Conservation (phyloP, 2,329 filamentous ascomycete genomes). For the Emmonsiellopsis sp. region DNA sequence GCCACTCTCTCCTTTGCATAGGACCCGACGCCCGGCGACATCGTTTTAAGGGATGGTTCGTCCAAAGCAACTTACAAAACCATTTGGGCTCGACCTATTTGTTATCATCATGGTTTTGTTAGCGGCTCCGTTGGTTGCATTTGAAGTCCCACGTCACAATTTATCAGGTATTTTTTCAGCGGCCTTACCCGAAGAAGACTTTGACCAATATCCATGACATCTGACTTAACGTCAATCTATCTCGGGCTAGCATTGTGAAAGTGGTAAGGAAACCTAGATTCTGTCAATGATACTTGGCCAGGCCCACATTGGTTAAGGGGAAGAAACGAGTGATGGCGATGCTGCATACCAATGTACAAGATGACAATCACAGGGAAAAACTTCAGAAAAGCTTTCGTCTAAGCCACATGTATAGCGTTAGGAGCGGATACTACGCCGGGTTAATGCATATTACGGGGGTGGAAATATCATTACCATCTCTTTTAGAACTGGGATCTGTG, state of each 20-base stretch:
- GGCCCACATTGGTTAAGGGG: no score
- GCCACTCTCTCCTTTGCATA: constrained; percentile 20
- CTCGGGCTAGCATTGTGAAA: constrained; percentile 51
- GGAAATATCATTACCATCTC: constrained; percentile 56
- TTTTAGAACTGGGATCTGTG: constrained; percentile 72
- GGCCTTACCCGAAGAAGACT: constrained; percentile 50
- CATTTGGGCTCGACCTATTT: constrained; percentile 43
- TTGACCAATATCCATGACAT: constrained; percentile 54
- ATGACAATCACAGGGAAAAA: constrained; percentile 71
- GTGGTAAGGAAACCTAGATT: constrained; percentile 69
- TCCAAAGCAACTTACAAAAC: constrained; percentile 42
- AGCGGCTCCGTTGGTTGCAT: background rate
- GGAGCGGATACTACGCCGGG: constrained; percentile 1
- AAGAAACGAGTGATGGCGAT: background rate
- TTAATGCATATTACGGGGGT: background rate
- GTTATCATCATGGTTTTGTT: constrained; percentile 1
- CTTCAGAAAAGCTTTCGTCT: constrained; percentile 79
- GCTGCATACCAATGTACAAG: constrained; percentile 57
- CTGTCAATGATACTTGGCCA: background rate
- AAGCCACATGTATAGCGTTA: background rate
- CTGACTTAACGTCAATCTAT: constrained; percentile 44
- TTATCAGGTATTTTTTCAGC: constrained; percentile 3
- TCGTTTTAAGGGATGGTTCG: background rate
- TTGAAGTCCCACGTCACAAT: constrained; percentile 3
- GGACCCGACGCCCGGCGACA: background rate